These are phyloP conservation scores for Dryas alaskensis DNA, from an alignment of 306 rosid species.

Conservation along the genomic window DNA sequence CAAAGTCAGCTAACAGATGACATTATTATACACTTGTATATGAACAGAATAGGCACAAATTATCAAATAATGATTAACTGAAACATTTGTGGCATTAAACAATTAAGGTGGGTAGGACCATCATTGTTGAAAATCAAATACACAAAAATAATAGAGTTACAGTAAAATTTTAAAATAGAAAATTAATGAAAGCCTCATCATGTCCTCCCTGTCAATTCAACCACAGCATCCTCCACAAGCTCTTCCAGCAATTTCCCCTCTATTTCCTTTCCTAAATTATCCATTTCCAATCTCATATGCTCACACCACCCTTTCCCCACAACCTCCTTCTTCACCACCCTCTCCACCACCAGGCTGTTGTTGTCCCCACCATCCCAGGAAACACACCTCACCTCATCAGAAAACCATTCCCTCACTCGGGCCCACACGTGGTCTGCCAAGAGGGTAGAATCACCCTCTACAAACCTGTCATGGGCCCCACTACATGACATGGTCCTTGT, in stretches of 20 bases:
- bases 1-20: background rate
- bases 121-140: conserved; percentile 38
- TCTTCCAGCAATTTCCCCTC: conserved; percentile 65
- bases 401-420: conserved; percentile 64
- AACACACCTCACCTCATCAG: conserved; percentile 47
- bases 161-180: conserved; percentile 18
- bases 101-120: conserved; percentile 39
- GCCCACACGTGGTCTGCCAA: conserved; percentile 65
- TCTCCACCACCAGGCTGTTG: conserved; percentile 70
- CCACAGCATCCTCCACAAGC: conserved; percentile 67
- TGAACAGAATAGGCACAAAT: conserved; percentile 10
- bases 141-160: conserved; percentile 42
- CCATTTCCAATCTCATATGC: conserved; percentile 57
- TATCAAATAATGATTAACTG: conserved; percentile 19
- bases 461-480: conserved; percentile 33
- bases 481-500: conserved; percentile 30
- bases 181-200: conserved; percentile 5
- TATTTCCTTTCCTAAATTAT: conserved; percentile 64
- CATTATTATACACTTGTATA: conserved; percentile 13
- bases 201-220: conserved; percentile 53
- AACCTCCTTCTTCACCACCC: conserved; percentile 65
- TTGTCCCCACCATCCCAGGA: conserved; percentile 57
- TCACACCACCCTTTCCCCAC: conserved; percentile 69
- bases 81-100: conserved; percentile 45
- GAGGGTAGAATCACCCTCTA: conserved; percentile 38